Base-by-base conservation (phyloP, 345 rosid species). In the Hypericum androsaemum region DNA sequence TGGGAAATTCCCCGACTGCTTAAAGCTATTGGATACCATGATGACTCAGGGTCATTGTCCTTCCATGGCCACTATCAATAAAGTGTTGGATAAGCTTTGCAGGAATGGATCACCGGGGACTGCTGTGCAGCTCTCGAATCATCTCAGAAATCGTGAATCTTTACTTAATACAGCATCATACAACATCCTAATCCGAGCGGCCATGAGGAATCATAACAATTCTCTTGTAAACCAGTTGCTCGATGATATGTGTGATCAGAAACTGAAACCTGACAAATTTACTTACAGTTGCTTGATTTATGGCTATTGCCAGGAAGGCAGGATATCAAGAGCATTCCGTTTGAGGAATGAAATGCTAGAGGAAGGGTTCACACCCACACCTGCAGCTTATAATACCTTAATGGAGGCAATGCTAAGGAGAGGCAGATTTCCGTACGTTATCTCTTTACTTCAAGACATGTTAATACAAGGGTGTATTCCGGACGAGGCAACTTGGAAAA, bases 81-180 rank as follows among this genome's bases (percentile, higher is more conserved):
- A 40, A 41, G 64, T 66, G 13, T 41, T 74, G 13, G 59, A 64
- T 52, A 61, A 56, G 52, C 72, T 74, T 57, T 70, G 79, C 63
- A 70, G 64, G 67, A 66, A 56, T 2, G 41, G 54, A 58, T 60
- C 60, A 12, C 52, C 41, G 45, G 63, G 45, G 57, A 50, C 53
- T 52, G 75, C 72, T 6, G 35, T 15, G 51, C 12, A 5, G 39
- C 22, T 60, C 47, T 67, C 63, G 14, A 35, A 44, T 39, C 6
- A 36, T 11, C 41, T 58, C 10, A 57, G 57, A 14, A 43, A 54
- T 17, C 17, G 2, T 39, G 40, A 44, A 39, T 55, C 47, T 50
- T 4, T 5, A 7, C 51, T 45, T 13, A 40, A 48, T 46, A 32
- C 22, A 0, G 7, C 50, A 7, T 46, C 50, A 3, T 46, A 46